phyloP scores from a whole-genome alignment of 805 yeast genomes.

The Saturnispora sekii region DNA sequence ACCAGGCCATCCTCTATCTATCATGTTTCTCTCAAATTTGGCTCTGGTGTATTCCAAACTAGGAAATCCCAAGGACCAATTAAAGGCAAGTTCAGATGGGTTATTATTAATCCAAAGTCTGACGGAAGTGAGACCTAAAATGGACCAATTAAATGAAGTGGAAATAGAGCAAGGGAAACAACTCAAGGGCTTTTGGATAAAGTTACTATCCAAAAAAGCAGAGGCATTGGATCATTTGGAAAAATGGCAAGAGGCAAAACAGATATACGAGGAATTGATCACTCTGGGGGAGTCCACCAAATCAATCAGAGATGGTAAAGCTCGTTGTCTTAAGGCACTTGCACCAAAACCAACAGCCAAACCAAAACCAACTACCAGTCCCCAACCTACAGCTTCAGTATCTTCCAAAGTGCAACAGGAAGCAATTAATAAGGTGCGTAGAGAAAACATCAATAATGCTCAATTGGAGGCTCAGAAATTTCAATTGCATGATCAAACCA shows the following conservation, averaged over 20 bases:
- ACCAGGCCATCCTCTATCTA: constrained; percentile 47
- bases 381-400: not conserved
- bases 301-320: constrained; percentile 65
- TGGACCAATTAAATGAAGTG: constrained; percentile 15
- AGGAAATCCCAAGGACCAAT: constrained; percentile 57
- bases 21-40: constrained; percentile 68
- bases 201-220: constrained; percentile 60
- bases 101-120: constrained; percentile 28
- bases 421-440: constrained; percentile 4
- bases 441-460: constrained; percentile 2
- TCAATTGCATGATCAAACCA: constrained; percentile 54
- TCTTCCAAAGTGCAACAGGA: not conserved
- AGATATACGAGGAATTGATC: constrained; percentile 50
- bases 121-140: constrained; percentile 14
- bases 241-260: constrained; percentile 52
- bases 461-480: constrained; percentile 48
- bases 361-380: constrained; percentile 15
- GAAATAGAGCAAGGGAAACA: constrained; percentile 40
- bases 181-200: constrained; percentile 63
- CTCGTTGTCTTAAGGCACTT: constrained; percentile 62
- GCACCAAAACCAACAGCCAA: constrained; percentile 27
- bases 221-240: constrained; percentile 81
- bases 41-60: constrained; percentile 55
- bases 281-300: constrained; percentile 59
- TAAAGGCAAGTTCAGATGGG: constrained; percentile 39